Conservation (phyloP, 805 yeast species). For the Saccharomycopsis schoenii region DNA sequence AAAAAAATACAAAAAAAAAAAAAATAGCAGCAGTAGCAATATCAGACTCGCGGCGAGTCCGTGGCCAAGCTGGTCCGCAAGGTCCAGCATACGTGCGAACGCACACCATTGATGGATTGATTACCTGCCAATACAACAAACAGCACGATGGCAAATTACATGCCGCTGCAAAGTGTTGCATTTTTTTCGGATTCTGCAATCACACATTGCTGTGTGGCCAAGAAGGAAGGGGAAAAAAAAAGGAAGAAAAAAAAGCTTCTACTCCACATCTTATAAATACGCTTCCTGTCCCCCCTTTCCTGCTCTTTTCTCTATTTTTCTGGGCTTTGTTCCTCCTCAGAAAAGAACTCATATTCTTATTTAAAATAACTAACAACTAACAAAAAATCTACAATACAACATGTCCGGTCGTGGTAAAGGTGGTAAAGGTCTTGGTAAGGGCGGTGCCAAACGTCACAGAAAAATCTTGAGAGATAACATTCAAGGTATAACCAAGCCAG, state of each 20-base stretch:
- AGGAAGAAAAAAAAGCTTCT: background rate
- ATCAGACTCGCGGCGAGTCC: background rate
- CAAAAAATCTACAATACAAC: slow-evolving; percentile 19
- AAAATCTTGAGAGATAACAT: slow-evolving; percentile 98
- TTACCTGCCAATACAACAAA: background rate
- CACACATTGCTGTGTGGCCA: background rate
- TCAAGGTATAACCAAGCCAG: slow-evolving; percentile 99
- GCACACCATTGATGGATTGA: too few relatives aligned
- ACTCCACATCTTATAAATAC: background rate
- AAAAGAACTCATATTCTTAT: background rate
- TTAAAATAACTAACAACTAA: background rate
- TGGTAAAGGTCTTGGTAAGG: slow-evolving; percentile 99
- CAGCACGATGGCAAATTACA: background rate
- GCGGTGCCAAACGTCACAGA: slow-evolving; percentile 99
- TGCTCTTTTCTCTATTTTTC: background rate
- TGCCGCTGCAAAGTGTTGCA: background rate
- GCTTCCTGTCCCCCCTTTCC: background rate
- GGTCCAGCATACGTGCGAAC: too few relatives aligned
- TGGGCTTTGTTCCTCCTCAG: background rate
- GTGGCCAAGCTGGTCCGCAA: background rate
- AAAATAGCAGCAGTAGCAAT: too few relatives aligned
- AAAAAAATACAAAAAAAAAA: too few relatives aligned
- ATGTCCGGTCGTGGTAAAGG: slow-evolving; percentile 99
- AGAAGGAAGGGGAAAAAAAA: too few relatives aligned
- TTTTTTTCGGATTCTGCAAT: background rate